Conservation (phyloP, 306 rosid genomes). For the Astragalus glycyphyllos region DNA sequence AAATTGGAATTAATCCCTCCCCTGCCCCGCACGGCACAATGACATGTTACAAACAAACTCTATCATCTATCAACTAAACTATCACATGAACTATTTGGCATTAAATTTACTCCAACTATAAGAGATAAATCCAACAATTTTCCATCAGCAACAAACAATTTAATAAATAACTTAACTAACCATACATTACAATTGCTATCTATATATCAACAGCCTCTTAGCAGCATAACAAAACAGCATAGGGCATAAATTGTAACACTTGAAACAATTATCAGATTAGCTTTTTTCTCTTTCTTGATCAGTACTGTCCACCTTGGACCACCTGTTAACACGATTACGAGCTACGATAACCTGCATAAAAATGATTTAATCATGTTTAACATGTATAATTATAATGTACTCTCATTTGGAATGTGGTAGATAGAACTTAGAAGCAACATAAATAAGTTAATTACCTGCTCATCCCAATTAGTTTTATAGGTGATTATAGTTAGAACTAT, state of each 20-base stretch:
- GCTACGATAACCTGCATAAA: conserved; percentile 47
- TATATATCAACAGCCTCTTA: neutral
- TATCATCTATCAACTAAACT: neutral
- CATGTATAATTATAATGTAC: neutral
- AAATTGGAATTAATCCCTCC: no score
- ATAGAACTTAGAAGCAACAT: neutral
- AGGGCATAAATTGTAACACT: neutral
- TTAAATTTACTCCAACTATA: neutral
- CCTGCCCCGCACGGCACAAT: no score
- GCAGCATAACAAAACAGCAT: neutral
- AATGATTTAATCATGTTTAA: neutral
- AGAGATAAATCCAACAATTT: neutral
- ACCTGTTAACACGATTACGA: conserved; percentile 44
- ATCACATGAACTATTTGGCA: neutral
- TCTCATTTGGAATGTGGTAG: neutral
- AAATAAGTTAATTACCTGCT: conserved; percentile 51
- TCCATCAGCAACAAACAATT: neutral
- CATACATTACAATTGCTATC: conserved; percentile 2
- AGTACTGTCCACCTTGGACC: conserved; percentile 30
- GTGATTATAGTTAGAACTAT: conserved; percentile 52
- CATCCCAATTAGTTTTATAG: conserved; percentile 65
- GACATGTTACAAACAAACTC: neutral
- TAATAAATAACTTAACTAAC: neutral
- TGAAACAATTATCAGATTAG: neutral
- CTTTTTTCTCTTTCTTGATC: conserved; percentile 37